A percentile compares a stretch with the other conserved stretches of the same genome.
phyloP scores from a whole-genome alignment of 108 stramenopile genomes.

The Conticribra weissflogii region DNA sequence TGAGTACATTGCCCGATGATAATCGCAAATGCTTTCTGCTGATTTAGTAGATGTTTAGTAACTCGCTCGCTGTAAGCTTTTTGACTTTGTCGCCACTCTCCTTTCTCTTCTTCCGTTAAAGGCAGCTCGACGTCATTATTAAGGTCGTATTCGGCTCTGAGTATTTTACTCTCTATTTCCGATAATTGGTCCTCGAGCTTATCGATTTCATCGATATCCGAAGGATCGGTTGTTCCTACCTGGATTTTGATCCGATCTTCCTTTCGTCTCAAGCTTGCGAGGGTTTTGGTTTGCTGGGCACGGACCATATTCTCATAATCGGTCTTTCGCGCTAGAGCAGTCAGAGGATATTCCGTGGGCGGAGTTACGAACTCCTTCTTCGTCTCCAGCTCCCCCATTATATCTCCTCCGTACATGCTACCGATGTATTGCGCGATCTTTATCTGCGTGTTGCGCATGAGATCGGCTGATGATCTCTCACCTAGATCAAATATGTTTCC shows the following conservation, averaged over 20 bases:
- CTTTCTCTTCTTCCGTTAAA: not conserved
- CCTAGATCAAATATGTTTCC: slow-evolving; percentile 19
- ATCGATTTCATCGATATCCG: not conserved
- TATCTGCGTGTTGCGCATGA: slow-evolving; percentile 11
- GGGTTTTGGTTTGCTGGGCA: slow-evolving; percentile 9
- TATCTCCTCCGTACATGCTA: slow-evolving; percentile 22
- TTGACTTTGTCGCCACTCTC: not conserved
- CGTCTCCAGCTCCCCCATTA: slow-evolving; percentile 28
- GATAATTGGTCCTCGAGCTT: slow-evolving; percentile 8
- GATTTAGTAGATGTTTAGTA: not conserved
- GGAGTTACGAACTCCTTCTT: slow-evolving; percentile 18
- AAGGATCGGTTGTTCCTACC: slow-evolving; percentile 2
- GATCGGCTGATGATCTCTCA: slow-evolving; percentile 20
- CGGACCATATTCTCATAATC: slow-evolving; percentile 11
- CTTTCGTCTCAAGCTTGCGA: not conserved
- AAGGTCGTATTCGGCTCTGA: not conserved
- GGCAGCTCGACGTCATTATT: not conserved
- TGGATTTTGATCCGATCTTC: not conserved
- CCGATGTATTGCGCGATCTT: slow-evolving; percentile 23
- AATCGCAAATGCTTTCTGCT: slow-evolving; percentile 14
- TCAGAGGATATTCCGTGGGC: not conserved
- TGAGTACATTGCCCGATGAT: slow-evolving; percentile 4
- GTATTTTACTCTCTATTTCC: slow-evolving; percentile 13
- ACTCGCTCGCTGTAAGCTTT: slow-evolving; percentile 6
- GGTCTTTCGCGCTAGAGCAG: not conserved